A percentile compares a stretch with the other conserved stretches of the same genome.
Evolutionary conservation across 2,329 filamentous ascomycete species (phyloP).

Genomic region (Triangularia verruculosa): DNA sequence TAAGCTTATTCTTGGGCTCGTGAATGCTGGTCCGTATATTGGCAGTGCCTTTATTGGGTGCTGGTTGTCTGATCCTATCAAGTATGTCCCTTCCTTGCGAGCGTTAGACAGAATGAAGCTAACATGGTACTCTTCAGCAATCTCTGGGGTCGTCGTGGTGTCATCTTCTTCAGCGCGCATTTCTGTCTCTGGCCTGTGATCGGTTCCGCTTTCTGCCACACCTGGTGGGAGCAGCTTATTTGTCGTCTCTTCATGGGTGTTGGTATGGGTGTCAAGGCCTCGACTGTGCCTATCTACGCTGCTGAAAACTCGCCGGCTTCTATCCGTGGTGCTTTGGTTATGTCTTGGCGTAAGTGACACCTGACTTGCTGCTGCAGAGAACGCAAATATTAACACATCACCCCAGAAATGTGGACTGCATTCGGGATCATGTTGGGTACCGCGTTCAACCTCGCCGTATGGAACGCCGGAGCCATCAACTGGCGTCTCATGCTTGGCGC

Average conservation of each 20-base stretch:
- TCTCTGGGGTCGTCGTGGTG: conserved; percentile 46
- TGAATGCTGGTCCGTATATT: conserved; percentile 58
- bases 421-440: conserved; percentile 62
- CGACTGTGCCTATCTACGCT: conserved; percentile 71
- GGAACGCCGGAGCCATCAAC: conserved; percentile 30
- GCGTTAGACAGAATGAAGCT: background rate
- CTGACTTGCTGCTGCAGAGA: background rate
- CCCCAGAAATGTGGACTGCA: conserved; percentile 58
- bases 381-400: conserved; percentile 7
- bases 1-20: conserved; percentile 57
- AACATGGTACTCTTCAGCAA: conserved; percentile 15
- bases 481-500: conserved; percentile 45
- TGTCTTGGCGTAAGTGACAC: conserved; percentile 62
- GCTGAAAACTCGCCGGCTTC: conserved; percentile 69
- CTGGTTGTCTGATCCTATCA: conserved; percentile 62
- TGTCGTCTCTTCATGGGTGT: conserved; percentile 72
- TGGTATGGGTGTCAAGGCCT: conserved; percentile 72
- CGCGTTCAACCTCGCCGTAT: conserved; percentile 58
- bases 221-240: conserved; percentile 68
- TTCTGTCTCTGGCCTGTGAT: conserved; percentile 69
- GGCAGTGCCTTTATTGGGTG: conserved; percentile 52
- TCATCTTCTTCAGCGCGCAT: conserved; percentile 72
- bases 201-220: conserved; percentile 67
- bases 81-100: conserved; percentile 18
- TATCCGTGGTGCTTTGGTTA: conserved; percentile 73